Percentiles rank a stretch among this genome's conserved stretches.
phyloP scores from a whole-genome alignment of 2,329 filamentous ascomycete species.

The Colletotrichum sp. region DNA sequence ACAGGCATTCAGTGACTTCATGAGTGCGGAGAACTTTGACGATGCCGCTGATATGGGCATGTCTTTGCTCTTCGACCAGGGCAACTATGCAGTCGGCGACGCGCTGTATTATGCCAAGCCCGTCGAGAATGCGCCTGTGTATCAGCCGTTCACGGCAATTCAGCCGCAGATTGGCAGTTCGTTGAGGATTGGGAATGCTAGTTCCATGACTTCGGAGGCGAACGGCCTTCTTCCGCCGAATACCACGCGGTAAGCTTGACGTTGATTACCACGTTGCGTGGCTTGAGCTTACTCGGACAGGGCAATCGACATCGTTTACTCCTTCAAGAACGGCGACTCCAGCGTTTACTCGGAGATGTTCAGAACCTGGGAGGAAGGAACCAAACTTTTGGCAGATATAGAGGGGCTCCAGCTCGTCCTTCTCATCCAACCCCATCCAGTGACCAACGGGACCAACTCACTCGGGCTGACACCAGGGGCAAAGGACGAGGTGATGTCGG shows the following conservation, averaged over 20 bases:
- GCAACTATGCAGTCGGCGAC: neutral
- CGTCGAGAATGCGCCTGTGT: neutral
- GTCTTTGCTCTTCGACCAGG: neutral
- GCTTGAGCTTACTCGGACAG: neutral
- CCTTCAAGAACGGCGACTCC: neutral
- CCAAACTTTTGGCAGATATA: neutral
- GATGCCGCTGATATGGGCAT: conserved; percentile 6
- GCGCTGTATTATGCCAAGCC: neutral
- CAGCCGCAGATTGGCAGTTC: neutral
- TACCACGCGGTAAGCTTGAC: neutral
- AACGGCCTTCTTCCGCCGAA: neutral
- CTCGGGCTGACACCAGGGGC: neutral
- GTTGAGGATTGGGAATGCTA: neutral
- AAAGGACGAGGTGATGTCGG: neutral
- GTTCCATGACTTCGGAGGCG: neutral
- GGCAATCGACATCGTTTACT: neutral
- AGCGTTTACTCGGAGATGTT: neutral
- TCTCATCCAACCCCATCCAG: neutral
- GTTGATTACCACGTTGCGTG: rapidly evolving
- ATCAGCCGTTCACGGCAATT: neutral
- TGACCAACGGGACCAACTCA: neutral
- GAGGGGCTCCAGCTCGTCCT: neutral
- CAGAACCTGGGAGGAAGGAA: neutral
- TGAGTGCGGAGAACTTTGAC: conserved; percentile 16
- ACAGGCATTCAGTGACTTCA: conserved; percentile 21